Evolutionary conservation across 1,284 basidiomycete genomes (phyloP), one percentile per base, ranked within the genome.

Genomic region (Cutaneotrichosporon sp.): DNA sequence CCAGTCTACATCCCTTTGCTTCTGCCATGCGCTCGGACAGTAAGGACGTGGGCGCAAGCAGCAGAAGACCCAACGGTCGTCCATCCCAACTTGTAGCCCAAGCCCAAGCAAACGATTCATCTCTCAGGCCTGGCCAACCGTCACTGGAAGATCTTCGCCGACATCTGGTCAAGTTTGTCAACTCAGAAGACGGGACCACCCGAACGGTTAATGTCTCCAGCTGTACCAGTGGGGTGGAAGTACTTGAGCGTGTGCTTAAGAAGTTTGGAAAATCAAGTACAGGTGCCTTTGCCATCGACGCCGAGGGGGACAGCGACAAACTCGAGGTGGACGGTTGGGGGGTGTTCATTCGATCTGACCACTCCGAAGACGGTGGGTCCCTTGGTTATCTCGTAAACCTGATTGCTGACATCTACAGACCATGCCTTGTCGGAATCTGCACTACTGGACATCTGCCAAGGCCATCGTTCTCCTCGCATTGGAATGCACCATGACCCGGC

Each of bases 241-340:
- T 96, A 1, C 78, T 96, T 46, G 87, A 90, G 62, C 83, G 85
- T 60, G 90, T 88, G 0, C 76, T 97, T 55, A 87, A 83, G 69
- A 97, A 97, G 73, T 88, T 92, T 64, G 84, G 84, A 47, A 92
- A 90, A 71, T 77, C 61, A 21, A 70, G 68, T 0, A 70, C 60
- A 13, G 34, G 47, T 4, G 48, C 43, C 26, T 64, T 63, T 3
- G 70, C 73, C 55, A 62, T 60, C 21, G 72, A 75, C 55, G 68
- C 63, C 18, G 76, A 79, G 37, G 80, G 80, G 5, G 78, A 79
- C 3, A 79, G 80, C 39, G 77, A 77, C 52, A 76, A 83, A 1
- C 76, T 93, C 14, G 82, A 81, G 51, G 84, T 92, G 3, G 88
- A 93, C 60, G 90, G 90, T 0, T 96, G 90, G 88, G 87, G 84